These are phyloP conservation scores for Aspergillus indologenus DNA, from an alignment of 495 filamentous ascomycete species.

Conservation along the genomic window DNA sequence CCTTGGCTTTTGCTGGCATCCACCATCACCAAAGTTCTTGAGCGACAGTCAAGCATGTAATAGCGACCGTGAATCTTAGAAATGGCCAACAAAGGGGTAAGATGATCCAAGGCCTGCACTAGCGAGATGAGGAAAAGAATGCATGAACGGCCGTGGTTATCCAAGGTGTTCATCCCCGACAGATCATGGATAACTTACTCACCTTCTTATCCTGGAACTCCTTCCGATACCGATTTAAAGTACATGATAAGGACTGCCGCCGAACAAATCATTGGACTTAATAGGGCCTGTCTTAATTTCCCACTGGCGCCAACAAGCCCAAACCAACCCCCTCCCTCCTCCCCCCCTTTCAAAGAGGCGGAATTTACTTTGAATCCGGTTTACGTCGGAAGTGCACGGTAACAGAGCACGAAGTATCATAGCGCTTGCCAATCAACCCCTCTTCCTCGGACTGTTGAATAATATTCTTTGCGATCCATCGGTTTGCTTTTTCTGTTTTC, in stretches of 20 bases:
- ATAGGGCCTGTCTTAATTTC: constrained; percentile 10
- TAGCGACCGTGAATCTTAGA: background rate
- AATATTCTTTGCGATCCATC: constrained; percentile 9
- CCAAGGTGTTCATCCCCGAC: background rate
- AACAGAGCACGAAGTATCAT: constrained; percentile 9
- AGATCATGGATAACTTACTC: background rate
- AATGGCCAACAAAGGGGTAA: background rate
- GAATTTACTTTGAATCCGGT: constrained; percentile 14
- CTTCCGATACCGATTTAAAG: constrained; percentile 7
- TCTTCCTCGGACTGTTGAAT: constrained; percentile 6
- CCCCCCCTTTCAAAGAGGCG: constrained; percentile 12
- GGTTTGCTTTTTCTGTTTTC: constrained; percentile 13
- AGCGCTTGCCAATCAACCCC: constrained; percentile 17
- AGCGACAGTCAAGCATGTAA: too few relatives aligned
- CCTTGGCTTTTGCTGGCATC: background rate
- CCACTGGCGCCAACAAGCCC: constrained; percentile 8
- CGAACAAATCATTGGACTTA: constrained; percentile 15
- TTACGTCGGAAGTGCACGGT: constrained; percentile 13
- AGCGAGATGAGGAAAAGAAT: background rate
- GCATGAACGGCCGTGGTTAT: background rate
- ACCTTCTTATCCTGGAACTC: constrained; percentile 12
- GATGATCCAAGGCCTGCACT: background rate
- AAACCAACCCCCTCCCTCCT: constrained; percentile 12
- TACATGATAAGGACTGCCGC: constrained; percentile 13
- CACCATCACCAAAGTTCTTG: background rate